Conservation (phyloP, 2,329 filamentous ascomycete genomes). For the Aurifilum marmelostoma region DNA sequence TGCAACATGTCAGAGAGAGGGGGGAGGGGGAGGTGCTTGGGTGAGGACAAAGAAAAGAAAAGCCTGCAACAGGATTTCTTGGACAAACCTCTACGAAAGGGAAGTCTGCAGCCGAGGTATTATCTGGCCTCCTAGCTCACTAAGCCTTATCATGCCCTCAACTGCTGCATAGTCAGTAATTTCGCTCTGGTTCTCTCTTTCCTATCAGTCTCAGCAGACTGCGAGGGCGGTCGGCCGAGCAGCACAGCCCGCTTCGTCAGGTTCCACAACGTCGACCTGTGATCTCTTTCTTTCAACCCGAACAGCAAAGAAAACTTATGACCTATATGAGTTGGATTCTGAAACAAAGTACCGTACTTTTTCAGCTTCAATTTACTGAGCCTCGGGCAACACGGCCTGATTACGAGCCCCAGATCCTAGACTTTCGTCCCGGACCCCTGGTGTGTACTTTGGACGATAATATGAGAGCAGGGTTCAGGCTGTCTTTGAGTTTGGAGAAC, state of each 20-base stretch:
- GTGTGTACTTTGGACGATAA: not conserved
- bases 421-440: not conserved
- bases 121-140: not conserved
- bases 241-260: not conserved
- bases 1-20: not conserved
- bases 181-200: not conserved
- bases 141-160: not conserved
- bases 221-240: not conserved
- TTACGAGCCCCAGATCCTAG: not conserved
- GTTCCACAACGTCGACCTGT: not conserved
- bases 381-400: slow-evolving; percentile 3
- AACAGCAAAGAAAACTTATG: not conserved
- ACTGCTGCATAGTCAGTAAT: not conserved
- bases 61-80: not conserved
- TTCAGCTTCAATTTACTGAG: not conserved
- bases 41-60: too few relatives aligned
- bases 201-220: not conserved
- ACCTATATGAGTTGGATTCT: not conserved
- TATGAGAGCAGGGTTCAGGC: slow-evolving; percentile 8
- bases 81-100: not conserved
- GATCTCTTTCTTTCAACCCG: not conserved
- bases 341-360: slow-evolving; percentile 16
- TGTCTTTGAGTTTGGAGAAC: slow-evolving; percentile 8
- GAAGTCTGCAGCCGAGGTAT: not conserved
- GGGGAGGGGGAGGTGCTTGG: too few relatives aligned